Evolutionary conservation across 768 basidiomycete genomes (phyloP), one percentile per base, ranked within the genome.

Genomic region (Termitomyces sp.): DNA sequence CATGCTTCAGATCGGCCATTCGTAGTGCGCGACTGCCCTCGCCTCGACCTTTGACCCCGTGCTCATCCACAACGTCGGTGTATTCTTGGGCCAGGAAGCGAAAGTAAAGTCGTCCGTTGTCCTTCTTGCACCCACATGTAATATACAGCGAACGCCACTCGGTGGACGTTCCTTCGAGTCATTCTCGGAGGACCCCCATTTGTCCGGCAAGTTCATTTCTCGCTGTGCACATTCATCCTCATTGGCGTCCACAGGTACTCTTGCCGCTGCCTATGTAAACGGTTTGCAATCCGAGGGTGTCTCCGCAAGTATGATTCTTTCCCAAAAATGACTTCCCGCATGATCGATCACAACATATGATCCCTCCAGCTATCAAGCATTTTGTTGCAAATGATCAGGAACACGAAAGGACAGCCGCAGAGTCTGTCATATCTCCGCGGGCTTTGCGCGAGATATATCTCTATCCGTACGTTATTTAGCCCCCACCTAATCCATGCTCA

Each of bases 371-470:
- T 14, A 87, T 89, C 67, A 89, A 90, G 66, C 88, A 89, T 64
- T 87, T 86, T 55, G 83, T 84, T 45, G 83, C 71, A 6, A 88
- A 89, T 69, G 87, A 89, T 63, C 85, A 87, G 68, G 87, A 89
- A 66, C 81, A 85, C 60, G 85, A 88, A 65, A 75, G 86, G 12
- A 83, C 80, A 11, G 80, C 83, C 7, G 81, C 79, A 17, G 82
- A 85, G 14, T 85, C 84, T 11, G 79, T 83, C 38, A 71, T 90
- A 59, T 83, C 85, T 9, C 78, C 81, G 31, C 75, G 88, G 33
- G 84, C 87, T 19, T 69, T 90, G 44, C 75, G 87, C 45, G 87
- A 90, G 65, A 74, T 90, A 51, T 89, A 90, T 67, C 74, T 89
- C 5, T 83, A 84, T 64, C 87, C 86, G 78, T 85, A 69, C 62